Evolutionary conservation across 192 early-diverging fungal species (phyloP).

Genomic region (Backusella sp.): DNA sequence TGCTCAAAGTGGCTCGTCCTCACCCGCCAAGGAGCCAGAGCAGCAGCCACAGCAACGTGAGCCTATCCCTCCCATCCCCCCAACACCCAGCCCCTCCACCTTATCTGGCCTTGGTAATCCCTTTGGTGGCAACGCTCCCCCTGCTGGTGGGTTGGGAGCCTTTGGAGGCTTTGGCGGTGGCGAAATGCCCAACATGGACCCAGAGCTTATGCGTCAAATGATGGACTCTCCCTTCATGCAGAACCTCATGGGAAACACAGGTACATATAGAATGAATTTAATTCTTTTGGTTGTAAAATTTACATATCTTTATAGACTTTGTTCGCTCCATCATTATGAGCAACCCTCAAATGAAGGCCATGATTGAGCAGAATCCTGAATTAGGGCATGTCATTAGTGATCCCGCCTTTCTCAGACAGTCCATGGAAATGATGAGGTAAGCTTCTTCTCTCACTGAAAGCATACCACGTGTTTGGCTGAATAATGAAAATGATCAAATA

Average conservation of each 20-base stretch:
- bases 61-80: constrained; percentile 20
- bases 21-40: constrained; percentile 23
- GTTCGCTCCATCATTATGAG: constrained; percentile 62
- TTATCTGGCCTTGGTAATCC: neutral
- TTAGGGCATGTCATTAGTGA: constrained; percentile 63
- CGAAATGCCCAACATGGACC: constrained; percentile 27
- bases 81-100: constrained; percentile 4
- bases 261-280: too few relatives aligned
- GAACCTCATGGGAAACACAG: constrained; percentile 37
- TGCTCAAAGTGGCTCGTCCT: neutral
- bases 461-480: neutral
- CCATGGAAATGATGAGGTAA: constrained; percentile 46
- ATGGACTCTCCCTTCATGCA: constrained; percentile 41
- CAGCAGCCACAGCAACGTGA: neutral
- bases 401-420: constrained; percentile 58
- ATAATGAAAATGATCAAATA: neutral
- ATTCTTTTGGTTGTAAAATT: too few relatives aligned
- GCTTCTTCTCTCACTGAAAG: neutral
- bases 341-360: constrained; percentile 54
- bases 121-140: neutral
- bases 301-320: constrained; percentile 50
- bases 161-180: constrained; percentile 9
- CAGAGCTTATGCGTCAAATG: constrained; percentile 37
- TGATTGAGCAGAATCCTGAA: constrained; percentile 63
- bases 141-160: neutral